Evolutionary conservation across 2,329 filamentous ascomycete species (phyloP), one percentile per base, ranked within the genome.

Genomic region (Monosporascus sp.): DNA sequence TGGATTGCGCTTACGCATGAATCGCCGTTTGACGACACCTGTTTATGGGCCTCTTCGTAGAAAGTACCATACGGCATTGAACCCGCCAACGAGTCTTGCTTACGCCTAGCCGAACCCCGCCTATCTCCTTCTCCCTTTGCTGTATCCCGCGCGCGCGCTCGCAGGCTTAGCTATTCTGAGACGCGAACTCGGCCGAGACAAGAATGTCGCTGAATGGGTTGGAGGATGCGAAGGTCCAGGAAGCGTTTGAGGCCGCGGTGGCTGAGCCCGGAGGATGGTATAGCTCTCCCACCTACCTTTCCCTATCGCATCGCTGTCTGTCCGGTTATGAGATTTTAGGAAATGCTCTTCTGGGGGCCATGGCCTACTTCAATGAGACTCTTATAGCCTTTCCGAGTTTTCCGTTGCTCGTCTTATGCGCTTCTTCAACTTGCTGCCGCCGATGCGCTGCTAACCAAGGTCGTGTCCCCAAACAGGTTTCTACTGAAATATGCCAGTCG

Each of bases 131-230:
- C 9, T 34, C 31, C 31, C 31, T 11, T 14, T 34, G 31, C 31
- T 34, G 31, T 34, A 14, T 34, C 31, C 11, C 31, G 31, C 31
- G 11, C 31, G 9, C 31, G 9, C 31, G 3, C 31, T 34, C 11
- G 31, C 31, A 11, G 1, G 31, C 31, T 34, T 34, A 34, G 31
- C 9, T 34, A 34, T 34, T 34, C 31, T 34, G 31, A 11, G 31
- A 5, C 31, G 31, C 11, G 11, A 31, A 34, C 31, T 34, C 1
- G 31, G 31, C 5, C 31, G 31, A 14, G 31, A 22, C 47, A 58
- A 67, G 47, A 48, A 97, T 97, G 93, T 97, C 93, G 78, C 80
- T 97, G 73, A 96, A 96, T 84, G 94, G 94, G 60, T 80, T 97
- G 74, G 92, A 97, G 76, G 82, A 84, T 74, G 76, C 81, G 62